Evolutionary conservation across 2,329 filamentous ascomycete species (phyloP).

Genomic region (Pezicula carpinea): DNA sequence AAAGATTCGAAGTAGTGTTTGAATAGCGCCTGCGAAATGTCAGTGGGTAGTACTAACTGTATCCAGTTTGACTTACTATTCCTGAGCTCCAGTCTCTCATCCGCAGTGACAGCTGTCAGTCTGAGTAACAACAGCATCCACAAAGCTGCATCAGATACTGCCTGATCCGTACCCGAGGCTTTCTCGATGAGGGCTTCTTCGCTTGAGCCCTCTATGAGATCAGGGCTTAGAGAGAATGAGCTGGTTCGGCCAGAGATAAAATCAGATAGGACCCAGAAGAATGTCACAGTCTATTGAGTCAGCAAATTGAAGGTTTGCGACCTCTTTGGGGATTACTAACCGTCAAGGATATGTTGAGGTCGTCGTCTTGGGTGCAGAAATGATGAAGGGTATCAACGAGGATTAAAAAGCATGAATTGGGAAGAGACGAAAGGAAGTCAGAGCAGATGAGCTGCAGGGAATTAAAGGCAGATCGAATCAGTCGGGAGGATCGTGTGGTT

Average conservation of each 20-base stretch:
- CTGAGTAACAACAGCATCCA: constrained; percentile 75
- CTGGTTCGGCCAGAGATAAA: constrained; percentile 64
- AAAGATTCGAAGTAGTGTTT: constrained; percentile 86
- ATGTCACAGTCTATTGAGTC: constrained; percentile 68
- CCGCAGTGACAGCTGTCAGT: constrained; percentile 65
- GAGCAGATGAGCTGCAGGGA: constrained; percentile 91
- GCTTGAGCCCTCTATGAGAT: constrained; percentile 48
- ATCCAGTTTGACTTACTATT: constrained; percentile 51
- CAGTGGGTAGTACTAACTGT: constrained; percentile 27
- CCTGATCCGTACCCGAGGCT: constrained; percentile 53
- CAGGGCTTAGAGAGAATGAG: constrained; percentile 52
- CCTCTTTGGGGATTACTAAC: constrained; percentile 40
- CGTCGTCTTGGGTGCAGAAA: constrained; percentile 85
- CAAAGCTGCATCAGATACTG: constrained; percentile 63
- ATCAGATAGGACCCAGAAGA: constrained; percentile 94
- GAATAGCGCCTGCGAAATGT: constrained; percentile 60
- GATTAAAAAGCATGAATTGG: constrained; percentile 65
- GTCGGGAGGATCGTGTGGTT: constrained; percentile 59
- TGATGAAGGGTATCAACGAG: constrained; percentile 84
- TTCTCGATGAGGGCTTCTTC: constrained; percentile 53
- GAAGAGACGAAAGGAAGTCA: constrained; percentile 77
- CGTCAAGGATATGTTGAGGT: constrained; percentile 92
- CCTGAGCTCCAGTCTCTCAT: constrained; percentile 69
- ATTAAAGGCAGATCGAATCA: constrained; percentile 82
- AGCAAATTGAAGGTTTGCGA: constrained; percentile 12